Evolutionary conservation across 768 basidiomycete genomes (phyloP).

Genomic region (Pisolithus orientalis): DNA sequence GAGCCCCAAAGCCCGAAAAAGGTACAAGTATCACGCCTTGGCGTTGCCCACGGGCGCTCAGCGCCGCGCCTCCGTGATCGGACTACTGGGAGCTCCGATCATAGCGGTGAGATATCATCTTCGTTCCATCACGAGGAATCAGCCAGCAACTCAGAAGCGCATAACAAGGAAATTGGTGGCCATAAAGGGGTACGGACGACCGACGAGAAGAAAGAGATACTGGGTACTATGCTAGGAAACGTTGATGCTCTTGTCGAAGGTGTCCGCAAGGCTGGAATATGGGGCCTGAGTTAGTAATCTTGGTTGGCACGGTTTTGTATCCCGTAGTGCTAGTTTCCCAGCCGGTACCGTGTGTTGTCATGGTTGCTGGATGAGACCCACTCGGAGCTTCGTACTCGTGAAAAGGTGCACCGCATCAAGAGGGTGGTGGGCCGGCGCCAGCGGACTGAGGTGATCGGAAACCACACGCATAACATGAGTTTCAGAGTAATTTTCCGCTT

Average conservation of each 20-base stretch:
- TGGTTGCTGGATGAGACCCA: too few relatives aligned
- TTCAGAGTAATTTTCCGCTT: too few relatives aligned
- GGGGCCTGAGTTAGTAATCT: slow-evolving; percentile 55
- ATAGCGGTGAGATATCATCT: neutral
- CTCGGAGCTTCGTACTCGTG: too few relatives aligned
- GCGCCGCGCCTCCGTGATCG: slow-evolving; percentile 7
- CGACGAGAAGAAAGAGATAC: slow-evolving; percentile 75
- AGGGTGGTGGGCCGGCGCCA: too few relatives aligned
- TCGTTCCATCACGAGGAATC: neutral
- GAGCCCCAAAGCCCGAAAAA: slow-evolving; percentile 69
- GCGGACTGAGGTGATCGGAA: too few relatives aligned
- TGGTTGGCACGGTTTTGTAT: too few relatives aligned
- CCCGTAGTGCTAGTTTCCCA: too few relatives aligned
- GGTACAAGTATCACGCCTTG: slow-evolving; percentile 27
- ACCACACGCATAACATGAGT: too few relatives aligned
- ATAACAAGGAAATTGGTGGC: slow-evolving; percentile 11
- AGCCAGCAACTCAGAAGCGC: neutral
- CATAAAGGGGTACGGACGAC: slow-evolving; percentile 42
- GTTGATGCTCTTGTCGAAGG: slow-evolving; percentile 88
- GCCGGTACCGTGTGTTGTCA: too few relatives aligned
- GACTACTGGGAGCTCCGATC: neutral
- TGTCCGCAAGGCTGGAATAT: slow-evolving; percentile 80
- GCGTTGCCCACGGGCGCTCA: slow-evolving; percentile 20
- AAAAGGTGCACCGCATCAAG: too few relatives aligned
- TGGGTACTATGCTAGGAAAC: slow-evolving; percentile 83